Conservation (phyloP, 2,329 filamentous ascomycete species). For the Trichophyton simii region DNA sequence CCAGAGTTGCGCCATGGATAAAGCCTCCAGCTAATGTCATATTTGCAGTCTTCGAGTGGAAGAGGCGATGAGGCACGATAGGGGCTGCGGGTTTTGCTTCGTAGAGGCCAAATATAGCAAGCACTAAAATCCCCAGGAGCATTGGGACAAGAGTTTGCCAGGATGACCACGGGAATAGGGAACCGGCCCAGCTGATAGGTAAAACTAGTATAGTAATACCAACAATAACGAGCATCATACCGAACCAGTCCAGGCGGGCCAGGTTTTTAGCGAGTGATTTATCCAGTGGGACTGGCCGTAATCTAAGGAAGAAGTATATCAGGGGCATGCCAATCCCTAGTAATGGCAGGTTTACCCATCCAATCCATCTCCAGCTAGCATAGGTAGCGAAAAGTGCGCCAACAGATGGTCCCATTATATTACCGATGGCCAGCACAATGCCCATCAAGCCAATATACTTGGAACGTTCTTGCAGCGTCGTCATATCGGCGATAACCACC, state of each 20-base stretch:
- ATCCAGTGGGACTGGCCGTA: conserved; percentile 34
- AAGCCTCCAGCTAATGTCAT: background rate
- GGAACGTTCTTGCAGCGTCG: conserved; percentile 28
- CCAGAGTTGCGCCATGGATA: background rate
- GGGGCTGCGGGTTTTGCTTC: conserved; percentile 25
- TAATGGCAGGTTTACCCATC: conserved; percentile 52
- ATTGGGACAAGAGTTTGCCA: conserved; percentile 52
- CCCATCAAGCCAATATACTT: conserved; percentile 28
- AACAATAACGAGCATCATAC: conserved; percentile 47
- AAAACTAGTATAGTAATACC: conserved; percentile 49
- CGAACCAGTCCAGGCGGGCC: conserved; percentile 49
- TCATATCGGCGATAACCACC: conserved; percentile 34
- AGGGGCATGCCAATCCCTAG: conserved; percentile 37
- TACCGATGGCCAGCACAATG: conserved; percentile 32
- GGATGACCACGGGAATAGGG: conserved; percentile 51
- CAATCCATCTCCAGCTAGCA: conserved; percentile 46
- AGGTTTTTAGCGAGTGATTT: conserved; percentile 36
- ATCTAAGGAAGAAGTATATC: conserved; percentile 40
- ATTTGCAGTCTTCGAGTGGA: background rate
- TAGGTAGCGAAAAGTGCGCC: conserved; percentile 14
- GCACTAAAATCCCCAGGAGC: conserved; percentile 40
- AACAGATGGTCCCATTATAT: conserved; percentile 14
- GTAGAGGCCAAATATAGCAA: conserved; percentile 43
- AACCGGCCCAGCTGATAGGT: conserved; percentile 51
- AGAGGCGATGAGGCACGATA: background rate